Evolutionary conservation across 352 stramenopile species (phyloP), one percentile per base, ranked within the genome.

Genomic region (Phytophthora podocarpi): DNA sequence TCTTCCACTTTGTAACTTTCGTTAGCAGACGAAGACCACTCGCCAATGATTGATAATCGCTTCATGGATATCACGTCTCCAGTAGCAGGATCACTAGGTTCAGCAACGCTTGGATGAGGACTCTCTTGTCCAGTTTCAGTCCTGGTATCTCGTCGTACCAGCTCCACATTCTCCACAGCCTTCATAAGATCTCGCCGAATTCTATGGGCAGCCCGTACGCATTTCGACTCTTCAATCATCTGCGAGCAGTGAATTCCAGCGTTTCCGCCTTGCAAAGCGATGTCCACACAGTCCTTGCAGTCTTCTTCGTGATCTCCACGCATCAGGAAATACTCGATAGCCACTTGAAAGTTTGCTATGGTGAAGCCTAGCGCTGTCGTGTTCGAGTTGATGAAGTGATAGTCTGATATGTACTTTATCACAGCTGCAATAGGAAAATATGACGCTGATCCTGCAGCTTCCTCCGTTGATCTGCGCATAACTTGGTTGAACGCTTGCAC

Each of bases 381-480:
- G 54, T 88, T 91, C 9, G 82, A 91, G 64, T 91, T 91, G 69
- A 94, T 89, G 49, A 94, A 92, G 39, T 92, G 85, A 49, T 89
- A 94, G 32, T 90, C 67, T n/a, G 24, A 49, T 21, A 91, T 88
- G 69, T 92, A 94, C 66, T 74, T 68, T 18, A 94, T 62, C 45
- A 89, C 70, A 0, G 85, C 68, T 1, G 52, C 68, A 41, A 94
- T 72, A 4, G 82, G 78, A 31, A 91, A 89, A 10, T 40, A 49
- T 7, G 67, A 59, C 8, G 47, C 50, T 4, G 45, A 15, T 15
- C 41, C 45, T 20, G 58, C 53, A 12, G 46, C 45, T 15, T 32
- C 26, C 5, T 48, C 61, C 37, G 7, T 20, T 28, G 23, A 16
- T 27, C 10, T 51, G 12, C 36, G 59, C 37, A 31, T 34, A 24